Percentiles rank a stretch among this genome's conserved stretches.
Conservation (phyloP, 1,139 yeast species). For the Pneumocystis carinii region DNA sequence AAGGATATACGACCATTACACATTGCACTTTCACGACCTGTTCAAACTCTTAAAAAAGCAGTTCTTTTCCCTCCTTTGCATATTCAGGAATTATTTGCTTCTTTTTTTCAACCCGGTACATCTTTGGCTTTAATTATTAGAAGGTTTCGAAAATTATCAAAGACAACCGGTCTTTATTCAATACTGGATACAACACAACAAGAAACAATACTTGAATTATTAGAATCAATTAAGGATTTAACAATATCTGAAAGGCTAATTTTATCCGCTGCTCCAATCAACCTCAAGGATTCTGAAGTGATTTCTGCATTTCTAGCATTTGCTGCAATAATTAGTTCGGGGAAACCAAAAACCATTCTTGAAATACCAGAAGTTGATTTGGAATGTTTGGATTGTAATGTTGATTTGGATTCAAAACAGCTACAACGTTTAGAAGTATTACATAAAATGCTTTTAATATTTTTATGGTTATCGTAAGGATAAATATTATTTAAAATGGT, state of each 20-base stretch:
- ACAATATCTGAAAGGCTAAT: conserved; percentile 39
- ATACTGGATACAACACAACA: conserved; percentile 35
- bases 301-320: conserved; percentile 10
- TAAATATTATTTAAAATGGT: not conserved
- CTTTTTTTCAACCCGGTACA: conserved; percentile 38
- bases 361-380: conserved; percentile 13
- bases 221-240: conserved; percentile 28
- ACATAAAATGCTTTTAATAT: conserved; percentile 54
- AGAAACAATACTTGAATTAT: conserved; percentile 32
- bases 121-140: conserved; percentile 33
- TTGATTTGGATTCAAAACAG: conserved; percentile 14
- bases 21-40: conserved; percentile 34
- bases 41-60: conserved; percentile 38
- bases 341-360: conserved; percentile 13
- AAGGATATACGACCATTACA: conserved; percentile 33
- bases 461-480: conserved; percentile 64
- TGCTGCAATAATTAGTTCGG: conserved; percentile 13
- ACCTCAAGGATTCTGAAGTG: conserved; percentile 7
- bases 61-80: conserved; percentile 57
- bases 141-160: conserved; percentile 34
- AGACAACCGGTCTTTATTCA: conserved; percentile 24
- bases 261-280: conserved; percentile 35
- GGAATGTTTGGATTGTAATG: conserved; percentile 20
- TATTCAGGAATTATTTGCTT: conserved; percentile 40
- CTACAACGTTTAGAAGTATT: conserved; percentile 48